Conservation (phyloP, 2,329 filamentous ascomycete species). For the Alternaria hordeiaustralica region DNA sequence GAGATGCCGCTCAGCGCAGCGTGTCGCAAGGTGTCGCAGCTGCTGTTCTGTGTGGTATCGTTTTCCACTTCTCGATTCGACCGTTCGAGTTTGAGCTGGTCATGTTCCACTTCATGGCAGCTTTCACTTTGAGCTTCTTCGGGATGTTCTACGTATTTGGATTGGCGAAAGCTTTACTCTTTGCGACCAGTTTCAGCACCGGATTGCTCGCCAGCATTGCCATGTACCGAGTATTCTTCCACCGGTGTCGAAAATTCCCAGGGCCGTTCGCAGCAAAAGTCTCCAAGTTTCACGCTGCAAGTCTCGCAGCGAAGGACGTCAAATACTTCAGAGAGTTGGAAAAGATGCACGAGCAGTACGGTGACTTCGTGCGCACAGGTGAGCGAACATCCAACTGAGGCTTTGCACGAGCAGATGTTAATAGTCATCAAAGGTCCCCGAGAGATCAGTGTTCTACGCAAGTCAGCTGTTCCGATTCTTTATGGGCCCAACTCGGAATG, state of each 20-base stretch:
- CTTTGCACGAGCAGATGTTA: background rate
- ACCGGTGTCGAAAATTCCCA: conserved; percentile 32
- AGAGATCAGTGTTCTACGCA: conserved; percentile 30
- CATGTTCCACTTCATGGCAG: conserved; percentile 34
- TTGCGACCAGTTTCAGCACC: conserved; percentile 16
- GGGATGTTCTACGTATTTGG: conserved; percentile 15
- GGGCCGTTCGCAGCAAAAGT: conserved; percentile 32
- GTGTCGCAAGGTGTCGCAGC: background rate
- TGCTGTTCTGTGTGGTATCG: conserved; percentile 20
- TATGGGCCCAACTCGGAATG: conserved; percentile 33
- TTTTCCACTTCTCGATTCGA: conserved; percentile 25
- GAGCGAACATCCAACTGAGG: background rate
- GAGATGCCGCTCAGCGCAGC: conserved; percentile 1
- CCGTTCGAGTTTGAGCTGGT: conserved; percentile 31
- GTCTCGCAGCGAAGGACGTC: conserved; percentile 31
- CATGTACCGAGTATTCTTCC: conserved; percentile 33
- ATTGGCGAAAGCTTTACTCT: conserved; percentile 7
- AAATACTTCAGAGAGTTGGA: conserved; percentile 40
- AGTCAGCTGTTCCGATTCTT: conserved; percentile 26
- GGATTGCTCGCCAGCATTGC: conserved; percentile 28
- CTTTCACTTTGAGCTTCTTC: conserved; percentile 15
- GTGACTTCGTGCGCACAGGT: conserved; percentile 47
- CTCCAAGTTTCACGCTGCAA: conserved; percentile 36
- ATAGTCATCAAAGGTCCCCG: conserved; percentile 22
- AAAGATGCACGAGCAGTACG: conserved; percentile 40